Percentiles rank a stretch among this genome's conserved stretches.
Evolutionary conservation across 225 moss, liverwort and hornwort species (phyloP).

Genomic region (Physcomitrellopsis africana): DNA sequence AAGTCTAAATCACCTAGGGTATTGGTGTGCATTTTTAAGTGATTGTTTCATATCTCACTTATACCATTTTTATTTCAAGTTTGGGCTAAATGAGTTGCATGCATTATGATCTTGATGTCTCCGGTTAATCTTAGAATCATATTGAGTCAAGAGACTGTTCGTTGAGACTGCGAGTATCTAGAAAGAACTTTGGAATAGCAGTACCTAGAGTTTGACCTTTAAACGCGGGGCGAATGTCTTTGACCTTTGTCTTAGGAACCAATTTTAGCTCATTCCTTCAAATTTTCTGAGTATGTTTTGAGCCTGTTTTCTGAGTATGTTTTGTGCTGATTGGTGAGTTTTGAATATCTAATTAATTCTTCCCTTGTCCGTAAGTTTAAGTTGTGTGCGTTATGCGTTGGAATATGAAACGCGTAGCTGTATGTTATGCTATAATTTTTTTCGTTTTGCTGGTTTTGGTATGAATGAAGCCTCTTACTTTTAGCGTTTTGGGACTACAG

Average conservation of each 20-base stretch:
- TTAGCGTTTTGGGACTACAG: constrained; percentile 47
- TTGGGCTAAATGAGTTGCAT: no score
- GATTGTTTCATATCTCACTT: background rate
- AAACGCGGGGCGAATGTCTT: background rate
- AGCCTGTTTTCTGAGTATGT: background rate
- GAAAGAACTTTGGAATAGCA: constrained; percentile 19
- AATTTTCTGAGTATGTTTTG: background rate
- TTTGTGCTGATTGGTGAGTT: no score
- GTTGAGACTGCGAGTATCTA: constrained; percentile 2
- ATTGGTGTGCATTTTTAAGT: background rate
- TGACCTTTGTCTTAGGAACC: background rate
- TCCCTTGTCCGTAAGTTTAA: background rate
- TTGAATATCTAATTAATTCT: constrained; percentile 12
- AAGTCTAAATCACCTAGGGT: background rate
- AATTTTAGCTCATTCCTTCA: background rate
- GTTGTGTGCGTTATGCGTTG: background rate
- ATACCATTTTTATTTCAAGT: no score
- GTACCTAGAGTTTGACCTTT: background rate
- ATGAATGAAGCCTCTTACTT: constrained; percentile 25
- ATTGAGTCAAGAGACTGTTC: background rate
- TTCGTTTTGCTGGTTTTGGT: constrained; percentile 11
- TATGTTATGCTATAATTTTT: background rate
- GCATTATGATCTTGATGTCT: background rate
- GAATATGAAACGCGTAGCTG: background rate
- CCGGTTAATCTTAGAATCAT: background rate